Base-by-base conservation (phyloP, 2,329 filamentous ascomycete genomes). In the Coniochaeta hoffmannii region DNA sequence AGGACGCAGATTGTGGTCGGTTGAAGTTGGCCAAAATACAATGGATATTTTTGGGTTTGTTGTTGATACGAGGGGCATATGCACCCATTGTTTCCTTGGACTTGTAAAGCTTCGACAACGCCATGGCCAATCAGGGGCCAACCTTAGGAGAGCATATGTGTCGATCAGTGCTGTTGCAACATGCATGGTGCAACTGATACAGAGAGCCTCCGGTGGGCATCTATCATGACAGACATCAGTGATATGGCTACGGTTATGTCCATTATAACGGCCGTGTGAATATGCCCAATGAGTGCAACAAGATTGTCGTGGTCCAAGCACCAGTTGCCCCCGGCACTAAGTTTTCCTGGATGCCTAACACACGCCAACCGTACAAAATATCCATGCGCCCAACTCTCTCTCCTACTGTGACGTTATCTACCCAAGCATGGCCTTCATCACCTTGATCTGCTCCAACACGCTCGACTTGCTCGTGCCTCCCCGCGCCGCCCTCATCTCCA, bases 401-500 rank as follows among this genome's bases (percentile, higher is more conserved):
- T n/a, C n/a, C n/a, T n/a, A n/a, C n/a, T n/a, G n/a, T n/a, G n/a
- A n/a, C n/a, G n/a, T n/a, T 24, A 14, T 22, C 36, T 12, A 41
- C 10, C 19, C 46, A 8, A 50, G 24, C 46, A 50, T 50, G 22
- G n/a, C 24, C 28, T 50, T 50, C 24, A 31, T 17, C 15, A 51
- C 49, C 31, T 34, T 24, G 15, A 34, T 50, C 49, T 51, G 30
- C 28, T 51, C 30, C 49, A 51, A 17, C 49, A 51, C 28, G 26
- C 28, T 34, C 8, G 30, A 51, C 49, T 81, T 85, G 74, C 88
- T 91, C 24, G 89, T 94, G 28, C 90, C 89, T 24, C 90, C 91
- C 62, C 84, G 85, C 2, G 89, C 86, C 41, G 83, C 81, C 65
- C 87, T 83, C 75, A 87, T 80, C 78, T 96, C 90, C 7, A 96